Evolutionary conservation across 2,329 filamentous ascomycete species (phyloP), one percentile per base, ranked within the genome.

Genomic region (Diplodia sapinea): DNA sequence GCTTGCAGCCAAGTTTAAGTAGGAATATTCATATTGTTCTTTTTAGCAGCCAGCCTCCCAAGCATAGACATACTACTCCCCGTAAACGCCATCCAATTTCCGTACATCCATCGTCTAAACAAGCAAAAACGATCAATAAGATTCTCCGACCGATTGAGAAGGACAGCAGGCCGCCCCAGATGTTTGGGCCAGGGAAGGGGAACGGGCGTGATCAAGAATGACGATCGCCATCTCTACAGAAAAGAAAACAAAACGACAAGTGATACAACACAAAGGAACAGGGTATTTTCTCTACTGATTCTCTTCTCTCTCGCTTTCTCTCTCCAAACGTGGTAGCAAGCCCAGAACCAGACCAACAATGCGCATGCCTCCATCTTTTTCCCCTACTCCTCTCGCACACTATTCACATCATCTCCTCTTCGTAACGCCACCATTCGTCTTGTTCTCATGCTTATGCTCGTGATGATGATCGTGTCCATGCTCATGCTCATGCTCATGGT

Each of bases 401-500:
- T 33, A 2, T 33, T 54, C 15, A 26, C 26, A 13, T 67, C 57
- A 67, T 20, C 57, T 62, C 57, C 55, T 68, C 65, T 69, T 64
- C 29, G 36, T 68, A 11, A 63, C 47, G 67, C 20, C 57, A 23
- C 70, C 71, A 50, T 74, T 69, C 40, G 67, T 69, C 64, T 67
- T 70, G 62, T 77, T 74, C n/a, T 51, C 59, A 52, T 63, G 59
- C 29, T 29, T 38, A 50, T 74, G 71, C 8, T 67, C 66, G 57
- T 77, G 72, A 20, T 71, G 68, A 63, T 78, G 74, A 33, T 70
- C 70, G 55, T 78, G 74, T 2, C 51, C 66, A 59, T 77, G 75
- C 12, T 38, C 40, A 50, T 70, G 66, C 43, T 71, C 70, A 51
- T 74, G 71, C 2, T 67, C 67, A 57, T 77, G 72, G 9, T 71